phyloP scores from a whole-genome alignment of 2,329 filamentous ascomycete species.

The Cladosporium sphaerospermum region DNA sequence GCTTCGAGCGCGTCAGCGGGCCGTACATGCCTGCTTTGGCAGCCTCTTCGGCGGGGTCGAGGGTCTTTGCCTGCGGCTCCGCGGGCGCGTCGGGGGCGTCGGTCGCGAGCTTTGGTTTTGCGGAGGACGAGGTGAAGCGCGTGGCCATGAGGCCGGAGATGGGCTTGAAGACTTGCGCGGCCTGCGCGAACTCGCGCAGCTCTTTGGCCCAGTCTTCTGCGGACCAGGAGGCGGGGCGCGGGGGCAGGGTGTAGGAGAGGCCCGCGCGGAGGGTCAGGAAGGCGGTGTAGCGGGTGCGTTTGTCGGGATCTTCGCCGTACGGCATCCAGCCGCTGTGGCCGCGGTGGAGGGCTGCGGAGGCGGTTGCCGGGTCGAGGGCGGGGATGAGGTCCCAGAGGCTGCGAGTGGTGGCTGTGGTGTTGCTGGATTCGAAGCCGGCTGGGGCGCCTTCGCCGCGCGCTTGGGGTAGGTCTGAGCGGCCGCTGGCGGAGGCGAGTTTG shows the following conservation, averaged over 20 bases:
- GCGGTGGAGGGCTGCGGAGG: constrained; percentile 42
- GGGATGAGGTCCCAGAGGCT: constrained; percentile 47
- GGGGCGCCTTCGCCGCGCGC: constrained; percentile 68
- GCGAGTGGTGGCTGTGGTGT: constrained; percentile 52
- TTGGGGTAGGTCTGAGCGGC: constrained; percentile 68
- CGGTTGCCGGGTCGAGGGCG: constrained; percentile 35
- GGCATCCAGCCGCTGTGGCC: constrained; percentile 64
- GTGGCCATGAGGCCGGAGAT: constrained; percentile 90
- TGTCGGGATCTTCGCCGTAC: constrained; percentile 74
- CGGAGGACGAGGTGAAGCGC: constrained; percentile 63
- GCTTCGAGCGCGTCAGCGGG: constrained; percentile 66
- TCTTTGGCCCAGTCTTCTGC: constrained; percentile 75
- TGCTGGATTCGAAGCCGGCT: constrained; percentile 53
- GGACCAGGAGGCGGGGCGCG: constrained; percentile 44
- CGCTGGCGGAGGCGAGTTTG: constrained; percentile 67
- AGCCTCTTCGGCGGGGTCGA: constrained; percentile 77
- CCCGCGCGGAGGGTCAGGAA: constrained; percentile 76
- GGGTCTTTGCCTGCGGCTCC: constrained; percentile 45
- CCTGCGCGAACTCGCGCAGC: constrained; percentile 68
- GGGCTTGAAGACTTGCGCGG: constrained; percentile 78
- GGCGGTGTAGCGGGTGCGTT: constrained; percentile 70
- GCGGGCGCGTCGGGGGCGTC: constrained; percentile 23
- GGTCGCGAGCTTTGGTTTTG: constrained; percentile 23
- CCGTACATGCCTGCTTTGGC: constrained; percentile 92
- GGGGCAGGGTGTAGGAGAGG: constrained; percentile 52